Evolutionary conservation across 805 yeast species (phyloP), one percentile per base, ranked within the genome.

Genomic region (Yarrowia deformans): DNA sequence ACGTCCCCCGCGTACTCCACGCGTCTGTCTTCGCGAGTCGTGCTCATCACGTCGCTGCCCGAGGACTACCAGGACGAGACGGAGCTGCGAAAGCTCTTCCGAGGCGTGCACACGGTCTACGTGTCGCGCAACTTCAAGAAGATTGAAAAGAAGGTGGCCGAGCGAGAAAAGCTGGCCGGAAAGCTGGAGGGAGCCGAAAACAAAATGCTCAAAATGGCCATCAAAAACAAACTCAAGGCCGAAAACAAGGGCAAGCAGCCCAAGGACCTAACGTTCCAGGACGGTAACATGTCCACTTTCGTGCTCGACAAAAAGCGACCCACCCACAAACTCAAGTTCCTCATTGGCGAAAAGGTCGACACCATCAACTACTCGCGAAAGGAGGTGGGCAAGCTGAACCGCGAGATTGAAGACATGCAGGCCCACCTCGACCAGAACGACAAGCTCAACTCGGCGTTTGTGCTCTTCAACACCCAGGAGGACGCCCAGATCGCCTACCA

Each of bases 401-500:
- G 79, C 13, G 85, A 90, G 66, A 89, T 95, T 73, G 81, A 80
- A 56, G 81, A 83, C 37, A 79, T 81, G 61, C 97, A 91, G 79
- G 74, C 77, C 18, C 79, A 81, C 46, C 84, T 85, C 78, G 83
- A 84, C 61, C 79, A 83, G 8, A 82, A 83, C 71, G 81, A 85
- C 3, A 90, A 93, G n/a, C 87, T 91, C 81, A 91, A 92, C 70
- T 86, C 97, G 46, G 94, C 88, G 7, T 91, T 93, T 74, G 78
- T 93, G 69, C 92, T 91, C 75, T 94, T 95, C 78, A 84, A 90
- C 64, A 83, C 90, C 70, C 97, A 93, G 79, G 84, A 90, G 70
- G 97, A 93, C 77, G 89, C 95, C 69, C 98, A 93, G 79, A 84
- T 87, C 73, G 97, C 97, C 60, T 90, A 84, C 79, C 98, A 94